Conservation (phyloP, 805 yeast genomes). For the Metschnikowia peoriensis region DNA sequence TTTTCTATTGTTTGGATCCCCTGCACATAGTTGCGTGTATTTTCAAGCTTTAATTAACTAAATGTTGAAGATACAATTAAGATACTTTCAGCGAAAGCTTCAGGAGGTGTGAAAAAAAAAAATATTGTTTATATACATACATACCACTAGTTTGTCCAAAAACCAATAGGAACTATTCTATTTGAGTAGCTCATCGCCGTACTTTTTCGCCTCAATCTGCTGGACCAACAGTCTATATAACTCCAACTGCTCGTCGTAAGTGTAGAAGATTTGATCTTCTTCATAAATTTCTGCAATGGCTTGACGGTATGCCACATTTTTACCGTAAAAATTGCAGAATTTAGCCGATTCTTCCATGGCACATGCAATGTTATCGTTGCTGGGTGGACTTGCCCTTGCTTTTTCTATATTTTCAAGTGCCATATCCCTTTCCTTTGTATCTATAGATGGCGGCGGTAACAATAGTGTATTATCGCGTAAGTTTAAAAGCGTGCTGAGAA, state of each 20-base stretch:
- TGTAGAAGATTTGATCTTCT: not conserved
- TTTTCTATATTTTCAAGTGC: slow-evolving; percentile 20
- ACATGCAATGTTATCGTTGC: slow-evolving; percentile 12
- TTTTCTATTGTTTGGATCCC: too few species aligned
- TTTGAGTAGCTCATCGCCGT: not conserved
- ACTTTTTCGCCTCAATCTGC: not conserved
- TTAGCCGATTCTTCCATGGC: slow-evolving; percentile 12
- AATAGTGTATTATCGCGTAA: slow-evolving; percentile 6
- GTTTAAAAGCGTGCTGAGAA: slow-evolving; percentile 10
- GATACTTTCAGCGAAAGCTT: too few species aligned
- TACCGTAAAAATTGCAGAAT: slow-evolving; percentile 11
- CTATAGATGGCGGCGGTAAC: not conserved
- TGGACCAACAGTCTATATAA: slow-evolving; percentile 1
- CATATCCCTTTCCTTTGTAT: not conserved
- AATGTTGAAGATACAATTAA: too few species aligned
- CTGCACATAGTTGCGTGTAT: too few species aligned
- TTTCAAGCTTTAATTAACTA: too few species aligned
- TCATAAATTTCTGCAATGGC: not conserved
- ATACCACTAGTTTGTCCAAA: too few species aligned
- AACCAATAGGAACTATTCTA: not conserved
- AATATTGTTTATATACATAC: too few species aligned
- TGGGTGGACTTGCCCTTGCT: not conserved
- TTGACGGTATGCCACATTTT: not conserved
- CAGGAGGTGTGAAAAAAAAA: too few species aligned
- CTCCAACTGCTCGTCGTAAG: slow-evolving; percentile 1